Base-by-base conservation (phyloP, 768 basidiomycete species). In the Collybiopsis luxurians region DNA sequence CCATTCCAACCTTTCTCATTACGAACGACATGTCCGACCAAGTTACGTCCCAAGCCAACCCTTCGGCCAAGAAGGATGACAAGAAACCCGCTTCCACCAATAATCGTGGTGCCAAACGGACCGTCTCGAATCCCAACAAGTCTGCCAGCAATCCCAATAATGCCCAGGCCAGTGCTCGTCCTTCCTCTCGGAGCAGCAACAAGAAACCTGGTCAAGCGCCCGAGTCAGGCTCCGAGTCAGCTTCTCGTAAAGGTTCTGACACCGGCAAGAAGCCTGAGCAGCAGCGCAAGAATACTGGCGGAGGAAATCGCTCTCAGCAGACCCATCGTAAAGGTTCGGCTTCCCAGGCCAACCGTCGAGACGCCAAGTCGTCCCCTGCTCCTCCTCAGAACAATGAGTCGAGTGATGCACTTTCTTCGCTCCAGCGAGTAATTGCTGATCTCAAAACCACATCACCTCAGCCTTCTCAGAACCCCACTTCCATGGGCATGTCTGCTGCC, bases 341-440 rank as follows among this genome's bases (percentile, higher is more conserved):
- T 63, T 80, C 84, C 53, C 85, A 85, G 66, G 78, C 76, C 53
- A 72, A 71, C 28, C 40, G 86, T 66, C 68, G 60, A 60, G 63
- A 80, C 69, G 67, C 64, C 59, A 69, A 66, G 49, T 67, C 79
- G 38, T 67, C 79, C 30, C 80, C 84, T 36, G 78, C 77, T 38
- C 80, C 82, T 58, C 68, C 69, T 44, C 75, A 81, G 60, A 75
- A 71, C 60, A 78, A 77, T 34, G 88, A 91, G 62, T 81, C 83
- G 21, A 91, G 89, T 67, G 88, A 89, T 68, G 91, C 89, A 17
- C 77, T 94, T 57, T 89, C 89, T 59, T 92, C 91, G 27, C 83
- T 98, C 53, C 94, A 98, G 67, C 85, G 92, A 56, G 89, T 97
- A 70, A 98, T 98, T 63, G 90, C 90, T 55, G 95, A 98, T 71